These are phyloP conservation scores for Biscutella laevigata DNA, from an alignment of 441 rosid genomes.

Conservation along the genomic window DNA sequence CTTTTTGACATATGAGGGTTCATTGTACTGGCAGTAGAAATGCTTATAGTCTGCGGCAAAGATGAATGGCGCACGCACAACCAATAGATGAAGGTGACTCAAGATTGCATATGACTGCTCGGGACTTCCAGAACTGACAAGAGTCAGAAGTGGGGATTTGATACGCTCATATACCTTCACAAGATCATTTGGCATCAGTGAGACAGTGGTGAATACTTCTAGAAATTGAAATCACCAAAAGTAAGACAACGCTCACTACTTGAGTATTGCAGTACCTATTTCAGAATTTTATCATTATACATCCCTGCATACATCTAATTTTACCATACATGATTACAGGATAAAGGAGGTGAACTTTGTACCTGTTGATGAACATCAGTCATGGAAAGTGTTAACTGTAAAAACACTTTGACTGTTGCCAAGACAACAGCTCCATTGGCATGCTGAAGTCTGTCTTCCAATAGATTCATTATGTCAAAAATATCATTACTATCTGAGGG, in stretches of 20 bases:
- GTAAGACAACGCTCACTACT: neutral
- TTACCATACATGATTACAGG: neutral
- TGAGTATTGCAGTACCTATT: neutral
- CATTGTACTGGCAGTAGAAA: conserved; percentile 94
- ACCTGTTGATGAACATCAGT: conserved; percentile 97
- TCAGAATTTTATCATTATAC: neutral
- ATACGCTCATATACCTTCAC: conserved; percentile 89
- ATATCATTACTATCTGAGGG: conserved; percentile 83
- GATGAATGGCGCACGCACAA: conserved; percentile 85
- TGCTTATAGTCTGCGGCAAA: conserved; percentile 87
- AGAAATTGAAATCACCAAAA: too few relatives aligned
- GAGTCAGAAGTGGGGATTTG: conserved; percentile 90
- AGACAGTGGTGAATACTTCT: too few relatives aligned
- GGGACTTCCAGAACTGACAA: conserved; percentile 97
- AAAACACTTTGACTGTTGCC: conserved; percentile 77
- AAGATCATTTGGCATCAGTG: conserved; percentile 18
- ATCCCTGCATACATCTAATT: neutral
- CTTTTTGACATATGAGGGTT: conserved; percentile 84
- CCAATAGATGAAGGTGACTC: conserved; percentile 91
- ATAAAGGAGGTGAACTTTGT: conserved; percentile 8
- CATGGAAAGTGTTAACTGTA: conserved; percentile 87
- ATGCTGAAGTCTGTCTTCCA: conserved; percentile 98
- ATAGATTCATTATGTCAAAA: conserved; percentile 96
- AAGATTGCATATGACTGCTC: conserved; percentile 91
- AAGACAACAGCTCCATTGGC: conserved; percentile 99